Base-by-base conservation (phyloP, 177 flowering plant genomes). In the Telopea speciosissima region DNA sequence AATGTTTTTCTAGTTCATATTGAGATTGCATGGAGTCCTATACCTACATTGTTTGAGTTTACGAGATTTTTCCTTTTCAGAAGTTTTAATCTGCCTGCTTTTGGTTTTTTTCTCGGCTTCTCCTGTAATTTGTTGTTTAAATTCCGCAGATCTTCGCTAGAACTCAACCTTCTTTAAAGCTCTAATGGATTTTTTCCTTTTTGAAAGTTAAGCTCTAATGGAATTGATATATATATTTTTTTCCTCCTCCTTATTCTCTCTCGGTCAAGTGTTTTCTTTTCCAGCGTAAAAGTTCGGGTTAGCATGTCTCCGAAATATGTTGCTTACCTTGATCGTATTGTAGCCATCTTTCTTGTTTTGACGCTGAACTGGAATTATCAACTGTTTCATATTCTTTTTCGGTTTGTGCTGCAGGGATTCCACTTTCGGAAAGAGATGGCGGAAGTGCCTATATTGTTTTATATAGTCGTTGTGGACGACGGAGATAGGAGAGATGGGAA, bases 391-490 rank as follows among this genome's bases (percentile, higher is more conserved):
- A n/a, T 19, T 52, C 58, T 14, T 58, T 58, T 58, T 58, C n/a
- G 16, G 54, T 24, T 54, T 56, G 36, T 52, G 24, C 54, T 52
- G 9, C 24, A 7, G 52, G 24, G 36, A 23, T 54, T 62, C 7
- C 17, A 21, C 33, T 24, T 49, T 28, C 44, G 19, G 25, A 42
- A 36, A 26, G 70, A 68, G 66, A 85, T 83, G 92, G 84, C 83
- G 71, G 97, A 84, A 69, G 79, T 70, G 72, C 78, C 83, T 49
- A 92, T 89, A 73, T 77, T 87, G 68, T 58, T 89, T 81, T 92
- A 90, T 71, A 78, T 89, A 65, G 88, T 87, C 72, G 92, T 94
- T 44, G 79, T 79, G 73, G 96, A 87, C 40, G 89, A 80, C 3
- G 86, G 68, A 14, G 81, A 80, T 44, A 71, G 66, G 76, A 70